Conservation (phyloP, 75 land plant species). For the Pinus taeda region DNA sequence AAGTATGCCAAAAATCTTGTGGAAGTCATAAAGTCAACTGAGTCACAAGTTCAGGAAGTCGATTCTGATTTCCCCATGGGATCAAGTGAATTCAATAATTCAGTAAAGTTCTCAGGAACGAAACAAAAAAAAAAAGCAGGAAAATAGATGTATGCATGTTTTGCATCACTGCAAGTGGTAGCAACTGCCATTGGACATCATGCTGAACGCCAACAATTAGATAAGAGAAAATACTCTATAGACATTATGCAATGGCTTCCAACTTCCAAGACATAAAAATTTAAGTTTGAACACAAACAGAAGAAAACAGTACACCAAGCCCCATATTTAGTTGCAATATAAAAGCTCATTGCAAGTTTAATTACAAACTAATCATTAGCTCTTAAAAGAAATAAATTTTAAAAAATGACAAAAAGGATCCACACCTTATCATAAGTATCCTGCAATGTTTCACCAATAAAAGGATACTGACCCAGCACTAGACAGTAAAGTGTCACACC, state of each 20-base stretch:
- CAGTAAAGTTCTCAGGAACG: background rate
- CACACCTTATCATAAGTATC: constrained; percentile 36
- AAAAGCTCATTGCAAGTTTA: background rate
- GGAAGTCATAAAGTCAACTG: no score
- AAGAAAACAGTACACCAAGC: background rate
- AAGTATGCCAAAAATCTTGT: no score
- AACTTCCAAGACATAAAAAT: background rate
- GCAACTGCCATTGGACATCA: background rate
- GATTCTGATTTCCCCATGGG: no score
- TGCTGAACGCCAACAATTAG: background rate
- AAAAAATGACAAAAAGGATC: no score
- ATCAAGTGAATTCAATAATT: background rate
- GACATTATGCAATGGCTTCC: background rate
- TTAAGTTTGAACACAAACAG: background rate
- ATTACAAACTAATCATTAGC: constrained; percentile 5
- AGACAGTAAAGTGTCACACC: no score
- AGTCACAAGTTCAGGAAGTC: background rate
- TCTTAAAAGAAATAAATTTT: background rate
- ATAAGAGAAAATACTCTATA: background rate
- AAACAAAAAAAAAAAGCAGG: background rate
- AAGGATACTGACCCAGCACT: no score
- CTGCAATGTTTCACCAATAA: no score
- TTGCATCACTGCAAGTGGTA: background rate
- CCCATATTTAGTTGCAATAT: background rate
- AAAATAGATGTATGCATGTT: background rate